Base-by-base conservation (phyloP, 805 yeast genomes). In the Metschnikowia borealis region DNA sequence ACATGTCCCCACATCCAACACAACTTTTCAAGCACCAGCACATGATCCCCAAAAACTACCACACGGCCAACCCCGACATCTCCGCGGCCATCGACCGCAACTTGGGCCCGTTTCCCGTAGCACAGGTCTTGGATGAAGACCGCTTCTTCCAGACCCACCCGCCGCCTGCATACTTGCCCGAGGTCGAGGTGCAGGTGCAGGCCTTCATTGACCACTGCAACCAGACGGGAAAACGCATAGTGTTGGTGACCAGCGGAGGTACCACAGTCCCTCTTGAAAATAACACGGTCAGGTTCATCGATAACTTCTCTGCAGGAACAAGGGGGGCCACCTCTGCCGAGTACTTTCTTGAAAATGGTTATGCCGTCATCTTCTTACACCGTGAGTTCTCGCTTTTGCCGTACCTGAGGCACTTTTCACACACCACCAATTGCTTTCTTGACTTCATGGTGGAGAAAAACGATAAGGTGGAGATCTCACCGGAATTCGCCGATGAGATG, bases 261-360 rank as follows among this genome's bases (percentile, higher is more conserved):
- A 94, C 99, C 0, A 92, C 97, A 0, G 99, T 94, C 0, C 99
- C 99, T 0, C 73, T 94, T 56, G 99, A 94, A 62, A 91, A 90
- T 68, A 94, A 94, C 63, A 94, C 99, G 0, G 99, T 94, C 6
- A 72, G 99, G 47, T 94, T 94, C 68, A 90, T 94, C 61, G 99
- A 94, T 68, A 94, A 94, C 63, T 94, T 94, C 66, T 84, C 94
- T 56, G 98, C 98, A 21, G 99, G 99, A 21, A 94, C 97, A 0
- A 81, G 99, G 67, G 99, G 99, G 49, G 96, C 99, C 3, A 83
- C 96, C 0, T 85, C 95, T 37, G 96, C 98, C 3, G 99, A 94
- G 67, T 85, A 88, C 63, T 89, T 92, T 58, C 71, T 94, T 48
- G 88, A 85, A 49, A 73, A 80, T 50, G 96, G 90, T 1, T 94